Base-by-base conservation (phyloP, 2,329 filamentous ascomycete species). In the Beauveria caledonica region DNA sequence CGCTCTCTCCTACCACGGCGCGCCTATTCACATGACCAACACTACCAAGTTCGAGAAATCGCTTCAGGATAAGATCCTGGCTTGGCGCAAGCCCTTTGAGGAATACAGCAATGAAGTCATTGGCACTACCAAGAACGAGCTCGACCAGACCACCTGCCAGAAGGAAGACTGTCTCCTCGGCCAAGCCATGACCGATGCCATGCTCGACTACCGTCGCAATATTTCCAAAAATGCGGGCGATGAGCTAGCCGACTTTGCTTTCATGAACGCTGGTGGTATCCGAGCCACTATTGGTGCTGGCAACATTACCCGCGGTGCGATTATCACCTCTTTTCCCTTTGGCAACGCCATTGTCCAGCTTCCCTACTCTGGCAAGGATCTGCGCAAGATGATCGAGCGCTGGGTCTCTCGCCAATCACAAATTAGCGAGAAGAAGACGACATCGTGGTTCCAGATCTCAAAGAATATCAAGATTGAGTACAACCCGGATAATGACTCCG, bases 311-410 rank as follows among this genome's bases (percentile, higher is more conserved):
- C 81, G 84, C 40, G 85, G 85, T 58, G 79, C 86, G 62, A 80
- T 87, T 5, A 74, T 87, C 2, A 86, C 83, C 0, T 78, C 83
- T 0, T 88, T 88, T 71, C 85, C 85, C 44, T 88, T 88, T 64
- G 81, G 82, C 59, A 88, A 88, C 70, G 76, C 84, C 49, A 76
- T 88, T 21, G 83, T 86, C 9, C 82, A 87, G 66, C 70, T 87
- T 17, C 72, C 68, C 0, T 76, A 82, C 63, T 73, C 73, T 0
- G 85, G 85, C 19, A 72, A 78, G 9, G 76, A 81, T 48, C 68
- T 88, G 5, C 83, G 81, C 77, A 73, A 77, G 46, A 74, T 82
- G 5, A 74, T 88, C 36, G 84, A 87, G 67, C 85, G 85, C 5
- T 77, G 81, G 61, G 77, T 86, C 3, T 77, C 79, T 5, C 73